Evolutionary conservation across 2,329 filamentous ascomycete genomes (phyloP).

Genomic region (Colletotrichum chrysophilum): DNA sequence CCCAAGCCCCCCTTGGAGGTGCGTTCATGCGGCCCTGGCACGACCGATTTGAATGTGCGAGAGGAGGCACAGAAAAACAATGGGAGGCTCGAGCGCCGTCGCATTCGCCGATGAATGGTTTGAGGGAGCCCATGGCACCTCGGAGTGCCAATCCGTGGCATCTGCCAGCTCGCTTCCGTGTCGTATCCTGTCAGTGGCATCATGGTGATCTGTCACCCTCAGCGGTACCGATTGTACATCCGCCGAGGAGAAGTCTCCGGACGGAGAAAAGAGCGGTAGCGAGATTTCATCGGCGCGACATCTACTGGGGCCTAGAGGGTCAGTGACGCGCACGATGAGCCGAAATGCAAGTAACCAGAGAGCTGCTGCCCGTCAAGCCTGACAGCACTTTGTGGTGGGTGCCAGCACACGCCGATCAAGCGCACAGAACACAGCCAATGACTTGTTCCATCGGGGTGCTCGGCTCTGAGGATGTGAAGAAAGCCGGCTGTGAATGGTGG

Average conservation of each 20-base stretch:
- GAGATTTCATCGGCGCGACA: neutral
- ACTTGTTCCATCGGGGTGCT: slow-evolving; percentile 1
- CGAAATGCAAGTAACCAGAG: slow-evolving; percentile 4
- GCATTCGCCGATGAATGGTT: slow-evolving; percentile 1
- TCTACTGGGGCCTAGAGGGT: neutral
- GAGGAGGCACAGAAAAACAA: neutral
- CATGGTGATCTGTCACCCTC: neutral
- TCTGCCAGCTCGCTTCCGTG: neutral
- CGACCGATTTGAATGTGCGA: neutral
- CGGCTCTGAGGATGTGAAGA: slow-evolving; percentile 9
- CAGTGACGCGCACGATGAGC: neutral
- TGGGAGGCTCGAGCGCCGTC: slow-evolving; percentile 7
- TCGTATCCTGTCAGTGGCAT: neutral
- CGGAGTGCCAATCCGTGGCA: neutral
- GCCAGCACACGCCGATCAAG: slow-evolving; percentile 20
- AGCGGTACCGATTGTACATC: neutral
- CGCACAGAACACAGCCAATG: slow-evolving; percentile 15
- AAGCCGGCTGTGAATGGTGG: slow-evolving; percentile 17
- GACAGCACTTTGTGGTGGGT: slow-evolving; percentile 2
- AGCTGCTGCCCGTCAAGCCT: slow-evolving; percentile 7
- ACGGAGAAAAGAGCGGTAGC: neutral
- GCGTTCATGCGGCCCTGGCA: slow-evolving; percentile 11
- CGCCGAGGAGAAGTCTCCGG: neutral
- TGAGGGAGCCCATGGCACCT: slow-evolving; percentile 11
- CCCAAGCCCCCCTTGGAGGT: neutral